A percentile compares a stretch with the other conserved stretches of the same genome.
Evolutionary conservation across 768 basidiomycete species (phyloP).

Genomic region (Mrakia frigida): DNA sequence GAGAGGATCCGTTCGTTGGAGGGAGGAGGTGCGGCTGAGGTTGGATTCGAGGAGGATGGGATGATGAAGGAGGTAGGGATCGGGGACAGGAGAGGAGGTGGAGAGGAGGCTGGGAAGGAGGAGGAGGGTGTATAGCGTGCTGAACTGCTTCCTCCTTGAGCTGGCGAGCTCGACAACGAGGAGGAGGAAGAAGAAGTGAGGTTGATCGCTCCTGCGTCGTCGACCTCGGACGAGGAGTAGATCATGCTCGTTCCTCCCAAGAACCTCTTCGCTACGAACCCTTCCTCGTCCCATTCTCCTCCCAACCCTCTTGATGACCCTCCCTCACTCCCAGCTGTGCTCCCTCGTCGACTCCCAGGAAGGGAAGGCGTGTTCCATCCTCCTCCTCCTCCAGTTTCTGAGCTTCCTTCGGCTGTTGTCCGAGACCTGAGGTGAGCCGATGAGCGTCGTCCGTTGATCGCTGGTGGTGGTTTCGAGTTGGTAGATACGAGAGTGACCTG

Average conservation of each 20-base stretch:
- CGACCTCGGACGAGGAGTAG: conserved; percentile 15
- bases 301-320: background rate
- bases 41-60: background rate
- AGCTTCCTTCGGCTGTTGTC: background rate
- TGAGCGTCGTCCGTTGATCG: background rate
- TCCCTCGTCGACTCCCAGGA: background rate
- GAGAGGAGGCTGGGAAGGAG: background rate
- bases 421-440: background rate
- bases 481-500: conserved; percentile 15
- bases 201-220: background rate
- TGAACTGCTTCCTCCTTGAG: background rate
- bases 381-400: background rate
- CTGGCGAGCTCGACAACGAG: background rate
- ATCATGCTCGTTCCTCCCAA: conserved; percentile 12
- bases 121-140: background rate
- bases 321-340: background rate
- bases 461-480: background rate
- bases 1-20: conserved; percentile 1
- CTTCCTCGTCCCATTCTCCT: background rate
- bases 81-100: background rate
- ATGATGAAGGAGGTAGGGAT: background rate
- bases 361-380: background rate
- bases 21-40: too few relatives aligned
- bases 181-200: background rate
- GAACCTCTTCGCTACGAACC: conserved; percentile 4